phyloP scores from a whole-genome alignment of 2,329 filamentous ascomycete genomes.

The Talaromyces amestolkiae region DNA sequence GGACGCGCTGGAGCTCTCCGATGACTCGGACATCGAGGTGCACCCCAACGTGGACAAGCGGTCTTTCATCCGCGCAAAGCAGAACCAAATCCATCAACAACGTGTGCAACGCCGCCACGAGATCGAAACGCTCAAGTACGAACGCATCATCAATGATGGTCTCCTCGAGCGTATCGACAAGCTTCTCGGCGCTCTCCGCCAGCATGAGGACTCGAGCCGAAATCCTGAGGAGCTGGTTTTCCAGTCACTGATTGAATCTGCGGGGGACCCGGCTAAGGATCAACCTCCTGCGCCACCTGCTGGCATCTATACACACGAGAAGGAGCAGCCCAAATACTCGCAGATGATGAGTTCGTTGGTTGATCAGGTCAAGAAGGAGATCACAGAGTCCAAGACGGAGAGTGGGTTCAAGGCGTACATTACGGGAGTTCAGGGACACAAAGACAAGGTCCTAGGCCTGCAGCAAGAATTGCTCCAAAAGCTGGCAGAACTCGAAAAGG shows the following conservation, averaged over 20 bases:
- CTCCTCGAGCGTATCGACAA: conserved; percentile 78
- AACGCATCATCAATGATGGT: conserved; percentile 84
- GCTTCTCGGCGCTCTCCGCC: conserved; percentile 71
- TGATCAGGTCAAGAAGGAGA: conserved; percentile 84
- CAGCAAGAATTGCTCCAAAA: conserved; percentile 73
- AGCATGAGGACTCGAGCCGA: conserved; percentile 64
- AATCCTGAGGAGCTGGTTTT: conserved; percentile 82
- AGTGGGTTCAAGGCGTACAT: conserved; percentile 74
- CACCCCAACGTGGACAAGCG: conserved; percentile 98
- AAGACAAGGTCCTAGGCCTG: conserved; percentile 71
- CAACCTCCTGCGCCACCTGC: conserved; percentile 73
- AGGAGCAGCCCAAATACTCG: conserved; percentile 78
- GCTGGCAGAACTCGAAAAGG: conserved; percentile 76
- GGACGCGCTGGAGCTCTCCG: conserved; percentile 89
- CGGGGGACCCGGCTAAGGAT: conserved; percentile 67
- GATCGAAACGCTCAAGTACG: conserved; percentile 89
- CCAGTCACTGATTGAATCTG: conserved; percentile 79
- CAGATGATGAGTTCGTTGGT: conserved; percentile 98
- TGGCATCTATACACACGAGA: conserved; percentile 72
- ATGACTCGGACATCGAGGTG: conserved; percentile 97
- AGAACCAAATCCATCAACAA: conserved; percentile 93
- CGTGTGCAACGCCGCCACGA: conserved; percentile 80
- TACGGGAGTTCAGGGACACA: conserved; percentile 72
- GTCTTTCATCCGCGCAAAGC: conserved; percentile 97
- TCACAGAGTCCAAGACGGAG: conserved; percentile 69